Conservation (phyloP, 2,329 filamentous ascomycete species). For the Onygenales sp. region DNA sequence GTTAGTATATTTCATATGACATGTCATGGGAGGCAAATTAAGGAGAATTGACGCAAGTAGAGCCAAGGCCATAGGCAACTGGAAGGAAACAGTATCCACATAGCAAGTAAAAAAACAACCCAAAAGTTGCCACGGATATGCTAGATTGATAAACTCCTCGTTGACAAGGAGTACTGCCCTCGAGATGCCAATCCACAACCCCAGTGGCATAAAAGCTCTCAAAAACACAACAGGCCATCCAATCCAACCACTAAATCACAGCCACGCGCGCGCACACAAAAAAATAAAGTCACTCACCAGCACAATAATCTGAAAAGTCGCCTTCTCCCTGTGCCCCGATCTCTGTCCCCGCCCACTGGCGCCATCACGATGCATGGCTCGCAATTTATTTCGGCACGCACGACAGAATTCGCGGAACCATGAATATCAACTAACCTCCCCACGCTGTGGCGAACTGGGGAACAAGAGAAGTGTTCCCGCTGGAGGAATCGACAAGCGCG, state of each 20-base stretch:
- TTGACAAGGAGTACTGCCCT: not conserved
- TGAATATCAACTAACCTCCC: not conserved
- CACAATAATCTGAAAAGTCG: constrained; percentile 64
- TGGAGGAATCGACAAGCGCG: no score
- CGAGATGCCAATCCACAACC: no score
- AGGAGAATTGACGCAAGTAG: not conserved
- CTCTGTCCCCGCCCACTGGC: constrained; percentile 1
- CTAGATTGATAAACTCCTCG: not conserved
- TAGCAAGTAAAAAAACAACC: not conserved
- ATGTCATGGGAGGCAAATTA: not conserved
- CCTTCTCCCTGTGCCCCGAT: constrained; percentile 13
- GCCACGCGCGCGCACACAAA: not conserved
- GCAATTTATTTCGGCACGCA: not conserved
- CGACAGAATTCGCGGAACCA: not conserved
- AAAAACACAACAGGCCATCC: no score
- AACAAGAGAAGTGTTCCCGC: no score
- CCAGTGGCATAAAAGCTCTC: no score
- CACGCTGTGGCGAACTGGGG: no score
- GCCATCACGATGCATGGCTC: constrained; percentile 6
- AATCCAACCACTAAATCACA: no score
- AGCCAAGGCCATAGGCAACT: not conserved
- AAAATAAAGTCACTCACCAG: constrained; percentile 47
- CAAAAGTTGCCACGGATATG: not conserved
- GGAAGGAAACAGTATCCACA: not conserved
- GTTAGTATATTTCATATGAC: constrained; percentile 4